Conservation (phyloP, 164 flowering plant genomes). For the Sedum album region DNA sequence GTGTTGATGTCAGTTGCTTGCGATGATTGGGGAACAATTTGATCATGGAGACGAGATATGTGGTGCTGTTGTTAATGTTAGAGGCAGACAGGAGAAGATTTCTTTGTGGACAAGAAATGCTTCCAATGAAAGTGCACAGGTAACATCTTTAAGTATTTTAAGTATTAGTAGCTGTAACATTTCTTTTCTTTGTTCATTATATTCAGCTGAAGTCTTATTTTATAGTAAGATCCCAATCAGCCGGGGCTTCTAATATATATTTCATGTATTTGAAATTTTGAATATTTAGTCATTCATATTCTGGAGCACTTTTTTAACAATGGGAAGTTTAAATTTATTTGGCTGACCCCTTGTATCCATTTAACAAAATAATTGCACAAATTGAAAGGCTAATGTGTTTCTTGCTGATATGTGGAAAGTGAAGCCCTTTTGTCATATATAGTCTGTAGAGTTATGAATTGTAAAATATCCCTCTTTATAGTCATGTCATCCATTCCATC, state of each 20-base stretch:
- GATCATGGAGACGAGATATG: constrained; percentile 1
- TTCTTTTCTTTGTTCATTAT: neutral
- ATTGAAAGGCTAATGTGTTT: neutral
- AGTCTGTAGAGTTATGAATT: too few relatives aligned
- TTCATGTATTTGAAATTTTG: neutral
- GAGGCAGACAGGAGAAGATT: neutral
- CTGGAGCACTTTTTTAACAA: too few relatives aligned
- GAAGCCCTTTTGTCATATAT: neutral
- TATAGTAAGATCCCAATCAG: too few relatives aligned
- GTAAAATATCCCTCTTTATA: neutral
- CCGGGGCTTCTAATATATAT: too few relatives aligned
- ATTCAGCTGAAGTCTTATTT: too few relatives aligned
- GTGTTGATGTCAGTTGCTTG: neutral
- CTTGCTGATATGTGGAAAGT: neutral
- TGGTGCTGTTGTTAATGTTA: constrained; percentile 3
- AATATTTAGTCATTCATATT: too few relatives aligned
- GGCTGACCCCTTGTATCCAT: too few relatives aligned
- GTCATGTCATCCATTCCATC: neutral
- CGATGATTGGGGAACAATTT: constrained; percentile 5
- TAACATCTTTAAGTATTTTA: neutral
- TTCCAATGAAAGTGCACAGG: constrained; percentile 6
- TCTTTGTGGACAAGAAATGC: constrained; percentile 5
- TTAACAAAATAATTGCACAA: too few relatives aligned
- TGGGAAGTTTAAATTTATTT: too few relatives aligned
- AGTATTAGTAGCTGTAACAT: neutral